Percentiles rank a stretch among this genome's conserved stretches.
Evolutionary conservation across 1,284 basidiomycete species (phyloP).

Genomic region (Cryptococcus sp.): DNA sequence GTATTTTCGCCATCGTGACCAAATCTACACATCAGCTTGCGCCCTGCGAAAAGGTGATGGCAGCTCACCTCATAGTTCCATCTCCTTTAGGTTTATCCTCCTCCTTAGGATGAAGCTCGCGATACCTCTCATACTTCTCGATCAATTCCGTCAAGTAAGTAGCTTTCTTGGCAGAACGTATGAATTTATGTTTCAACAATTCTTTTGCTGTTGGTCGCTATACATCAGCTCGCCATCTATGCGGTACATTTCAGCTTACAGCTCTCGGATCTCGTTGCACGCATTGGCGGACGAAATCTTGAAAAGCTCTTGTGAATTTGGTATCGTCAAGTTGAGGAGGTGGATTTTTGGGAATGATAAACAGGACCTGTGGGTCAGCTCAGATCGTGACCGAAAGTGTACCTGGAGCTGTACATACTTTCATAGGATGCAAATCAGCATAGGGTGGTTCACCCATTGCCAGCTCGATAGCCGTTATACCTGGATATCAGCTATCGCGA

Average conservation of each 20-base stretch:
- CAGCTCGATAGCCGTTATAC: constrained; percentile 93
- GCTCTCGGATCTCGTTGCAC: constrained; percentile 89
- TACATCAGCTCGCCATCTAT: neutral
- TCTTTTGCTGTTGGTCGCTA: constrained; percentile 91
- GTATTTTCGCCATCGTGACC: neutral
- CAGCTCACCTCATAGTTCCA: neutral
- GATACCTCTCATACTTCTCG: constrained; percentile 87
- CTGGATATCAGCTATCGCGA: constrained; percentile 13
- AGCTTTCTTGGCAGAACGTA: constrained; percentile 89
- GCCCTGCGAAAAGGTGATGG: constrained; percentile 8
- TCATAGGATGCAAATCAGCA: constrained; percentile 98
- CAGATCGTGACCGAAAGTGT: neutral
- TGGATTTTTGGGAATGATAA: constrained; percentile 95
- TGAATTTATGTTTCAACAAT: constrained; percentile 91
- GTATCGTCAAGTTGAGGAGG: constrained; percentile 79
- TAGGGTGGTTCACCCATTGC: constrained; percentile 97
- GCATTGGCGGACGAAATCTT: constrained; percentile 89
- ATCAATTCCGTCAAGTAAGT: constrained; percentile 91
- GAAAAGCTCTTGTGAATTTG: constrained; percentile 85
- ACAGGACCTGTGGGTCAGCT: constrained; percentile 66
- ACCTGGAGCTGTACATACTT: constrained; percentile 53
- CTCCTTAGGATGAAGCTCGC: constrained; percentile 71
- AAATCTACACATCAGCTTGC: neutral
- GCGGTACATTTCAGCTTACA: constrained; percentile 52
- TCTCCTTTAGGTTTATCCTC: constrained; percentile 60